Conservation (phyloP, 78 protist genomes). For the Andalucia godoyi region DNA sequence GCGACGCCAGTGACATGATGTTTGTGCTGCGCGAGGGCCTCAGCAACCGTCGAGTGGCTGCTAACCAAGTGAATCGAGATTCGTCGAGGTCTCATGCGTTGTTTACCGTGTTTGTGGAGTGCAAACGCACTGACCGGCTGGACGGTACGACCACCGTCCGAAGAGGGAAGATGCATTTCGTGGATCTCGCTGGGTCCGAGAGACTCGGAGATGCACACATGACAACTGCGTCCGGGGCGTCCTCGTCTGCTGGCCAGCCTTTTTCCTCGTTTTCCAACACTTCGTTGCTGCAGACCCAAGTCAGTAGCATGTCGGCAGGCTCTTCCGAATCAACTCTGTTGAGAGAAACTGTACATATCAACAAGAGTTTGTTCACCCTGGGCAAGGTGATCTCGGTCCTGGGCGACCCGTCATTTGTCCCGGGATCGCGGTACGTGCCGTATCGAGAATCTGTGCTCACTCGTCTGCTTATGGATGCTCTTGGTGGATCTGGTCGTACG, state of each 20-base stretch:
- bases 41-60: conserved; percentile 44
- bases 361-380: conserved; percentile 39
- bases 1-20: conserved; percentile 14
- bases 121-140: neutral
- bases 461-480: conserved; percentile 72
- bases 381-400: conserved; percentile 56
- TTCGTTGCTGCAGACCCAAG: too few species aligned
- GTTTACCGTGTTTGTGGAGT: conserved; percentile 33
- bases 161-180: conserved; percentile 22
- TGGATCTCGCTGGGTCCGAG: conserved; percentile 63
- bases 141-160: neutral
- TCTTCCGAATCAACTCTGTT: too few species aligned
- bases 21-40: conserved; percentile 34
- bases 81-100: conserved; percentile 61
- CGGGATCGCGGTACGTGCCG: conserved; percentile 73
- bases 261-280: too few species aligned
- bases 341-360: conserved; percentile 55
- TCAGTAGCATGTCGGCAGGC: too few species aligned
- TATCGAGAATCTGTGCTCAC: conserved; percentile 78
- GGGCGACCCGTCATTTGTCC: too few species aligned
- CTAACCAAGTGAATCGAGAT: conserved; percentile 52
- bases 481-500: conserved; percentile 75
- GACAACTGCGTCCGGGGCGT: too few species aligned
- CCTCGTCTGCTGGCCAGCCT: too few species aligned
- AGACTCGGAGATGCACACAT: conserved; percentile 21